Evolutionary conservation across 1,284 basidiomycete genomes (phyloP).

Genomic region (Lentinula novae-zelandiae): DNA sequence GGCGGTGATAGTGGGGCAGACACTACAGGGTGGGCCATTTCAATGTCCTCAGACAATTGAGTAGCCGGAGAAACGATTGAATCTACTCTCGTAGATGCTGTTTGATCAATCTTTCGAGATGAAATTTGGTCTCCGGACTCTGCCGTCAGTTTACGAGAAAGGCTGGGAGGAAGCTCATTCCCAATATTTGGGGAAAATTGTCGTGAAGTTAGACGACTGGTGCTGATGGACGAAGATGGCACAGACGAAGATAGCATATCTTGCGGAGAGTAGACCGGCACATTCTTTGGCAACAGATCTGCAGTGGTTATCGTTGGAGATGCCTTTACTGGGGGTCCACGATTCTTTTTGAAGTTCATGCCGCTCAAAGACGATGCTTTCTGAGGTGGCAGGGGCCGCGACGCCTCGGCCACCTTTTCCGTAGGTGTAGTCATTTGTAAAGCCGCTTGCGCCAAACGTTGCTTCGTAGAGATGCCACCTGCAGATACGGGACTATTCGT

Average conservation of each 20-base stretch:
- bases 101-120: not conserved
- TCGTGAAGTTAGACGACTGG: not conserved
- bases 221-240: not conserved
- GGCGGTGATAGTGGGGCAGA: not conserved
- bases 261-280: not conserved
- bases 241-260: not conserved
- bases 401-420: not conserved
- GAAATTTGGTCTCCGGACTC: not conserved
- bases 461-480: constrained; percentile 11
- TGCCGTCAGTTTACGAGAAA: not conserved
- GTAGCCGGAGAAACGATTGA: not conserved
- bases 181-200: not conserved
- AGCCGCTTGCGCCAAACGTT: constrained; percentile 8
- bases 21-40: not conserved
- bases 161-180: not conserved
- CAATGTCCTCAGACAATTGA: not conserved
- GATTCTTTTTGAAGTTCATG: constrained; percentile 11
- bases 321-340: not conserved
- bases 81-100: not conserved
- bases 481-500: constrained; percentile 1
- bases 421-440: constrained; percentile 6
- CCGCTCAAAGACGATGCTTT: not conserved
- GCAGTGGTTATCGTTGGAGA: constrained; percentile 2
- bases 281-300: not conserved
- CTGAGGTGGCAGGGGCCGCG: not conserved